phyloP scores from a whole-genome alignment of 2,329 filamentous ascomycete species.

The Dactylellina sp. region DNA sequence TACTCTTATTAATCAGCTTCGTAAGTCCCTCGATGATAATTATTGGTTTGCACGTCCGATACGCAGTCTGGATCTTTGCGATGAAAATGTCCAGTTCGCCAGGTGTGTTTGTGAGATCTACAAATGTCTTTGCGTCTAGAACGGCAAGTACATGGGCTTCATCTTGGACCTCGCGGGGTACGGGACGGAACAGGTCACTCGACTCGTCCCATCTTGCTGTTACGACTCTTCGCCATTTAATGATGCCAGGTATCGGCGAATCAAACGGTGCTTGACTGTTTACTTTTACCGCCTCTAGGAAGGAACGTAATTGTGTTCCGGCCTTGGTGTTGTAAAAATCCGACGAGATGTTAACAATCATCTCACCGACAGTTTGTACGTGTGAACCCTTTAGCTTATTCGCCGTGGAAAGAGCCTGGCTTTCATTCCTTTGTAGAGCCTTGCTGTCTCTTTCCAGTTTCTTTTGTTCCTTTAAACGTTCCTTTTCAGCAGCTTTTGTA shows the following conservation, averaged over 20 bases:
- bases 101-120: slow-evolving; percentile 69
- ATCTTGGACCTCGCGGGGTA: slow-evolving; percentile 63
- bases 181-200: slow-evolving; percentile 74
- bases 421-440: slow-evolving; percentile 66
- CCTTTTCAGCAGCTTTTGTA: slow-evolving; percentile 69
- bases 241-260: slow-evolving; percentile 63
- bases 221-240: slow-evolving; percentile 78
- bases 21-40: slow-evolving; percentile 79
- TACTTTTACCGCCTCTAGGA: slow-evolving; percentile 69
- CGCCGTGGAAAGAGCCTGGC: slow-evolving; percentile 70
- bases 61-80: slow-evolving; percentile 68
- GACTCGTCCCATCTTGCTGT: slow-evolving; percentile 73
- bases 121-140: slow-evolving; percentile 74
- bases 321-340: slow-evolving; percentile 68
- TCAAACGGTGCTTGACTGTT: slow-evolving; percentile 62
- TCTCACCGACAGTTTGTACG: slow-evolving; percentile 78
- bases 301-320: slow-evolving; percentile 66
- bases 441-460: slow-evolving; percentile 73
- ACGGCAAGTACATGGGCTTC: slow-evolving; percentile 75
- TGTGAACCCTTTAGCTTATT: slow-evolving; percentile 80
- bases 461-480: slow-evolving; percentile 73
- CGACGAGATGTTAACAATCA: slow-evolving; percentile 78
- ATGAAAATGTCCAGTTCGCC: slow-evolving; percentile 72
- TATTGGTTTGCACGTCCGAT: slow-evolving; percentile 70
- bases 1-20: slow-evolving; percentile 76